Conservation (phyloP, 768 basidiomycete species). For the Favolaschia claudopus region DNA sequence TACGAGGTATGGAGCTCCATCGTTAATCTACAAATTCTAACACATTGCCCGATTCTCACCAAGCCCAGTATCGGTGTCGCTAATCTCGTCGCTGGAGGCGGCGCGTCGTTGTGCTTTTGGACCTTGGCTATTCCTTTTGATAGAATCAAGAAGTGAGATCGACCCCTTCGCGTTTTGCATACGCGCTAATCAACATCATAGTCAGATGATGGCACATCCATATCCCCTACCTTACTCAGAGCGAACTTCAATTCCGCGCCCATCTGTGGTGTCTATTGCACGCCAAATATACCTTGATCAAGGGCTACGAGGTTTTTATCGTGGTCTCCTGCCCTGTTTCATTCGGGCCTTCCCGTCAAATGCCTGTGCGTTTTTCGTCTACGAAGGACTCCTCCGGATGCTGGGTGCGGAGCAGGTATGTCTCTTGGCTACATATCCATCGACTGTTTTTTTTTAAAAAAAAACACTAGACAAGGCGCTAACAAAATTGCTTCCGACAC, state of each 20-base stretch:
- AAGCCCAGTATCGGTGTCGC: constrained; percentile 68
- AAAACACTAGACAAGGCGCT: constrained; percentile 16
- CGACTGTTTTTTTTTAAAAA: background rate
- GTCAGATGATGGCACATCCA: constrained; percentile 72
- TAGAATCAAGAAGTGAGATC: constrained; percentile 80
- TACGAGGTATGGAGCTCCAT: constrained; percentile 59
- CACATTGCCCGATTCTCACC: background rate
- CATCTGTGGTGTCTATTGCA: constrained; percentile 59
- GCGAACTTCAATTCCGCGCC: constrained; percentile 37
- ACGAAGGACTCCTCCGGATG: constrained; percentile 73
- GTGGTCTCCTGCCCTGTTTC: constrained; percentile 73
- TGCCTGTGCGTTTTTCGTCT: constrained; percentile 80
- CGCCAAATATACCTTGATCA: constrained; percentile 60
- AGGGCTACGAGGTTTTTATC: constrained; percentile 64
- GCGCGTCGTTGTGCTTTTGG: constrained; percentile 72
- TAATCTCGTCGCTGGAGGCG: constrained; percentile 72
- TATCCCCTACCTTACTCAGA: constrained; percentile 52
- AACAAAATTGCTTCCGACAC: constrained; percentile 35
- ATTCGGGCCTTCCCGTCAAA: constrained; percentile 82
- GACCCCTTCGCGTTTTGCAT: constrained; percentile 2
- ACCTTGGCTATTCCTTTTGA: constrained; percentile 76
- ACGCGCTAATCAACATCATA: constrained; percentile 33
- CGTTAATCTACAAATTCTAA: background rate
- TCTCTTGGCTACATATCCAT: constrained; percentile 7
- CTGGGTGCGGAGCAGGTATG: constrained; percentile 72